Evolutionary conservation across 495 filamentous ascomycete species (phyloP), one percentile per base, ranked within the genome.

Genomic region (Penicillium canescens): DNA sequence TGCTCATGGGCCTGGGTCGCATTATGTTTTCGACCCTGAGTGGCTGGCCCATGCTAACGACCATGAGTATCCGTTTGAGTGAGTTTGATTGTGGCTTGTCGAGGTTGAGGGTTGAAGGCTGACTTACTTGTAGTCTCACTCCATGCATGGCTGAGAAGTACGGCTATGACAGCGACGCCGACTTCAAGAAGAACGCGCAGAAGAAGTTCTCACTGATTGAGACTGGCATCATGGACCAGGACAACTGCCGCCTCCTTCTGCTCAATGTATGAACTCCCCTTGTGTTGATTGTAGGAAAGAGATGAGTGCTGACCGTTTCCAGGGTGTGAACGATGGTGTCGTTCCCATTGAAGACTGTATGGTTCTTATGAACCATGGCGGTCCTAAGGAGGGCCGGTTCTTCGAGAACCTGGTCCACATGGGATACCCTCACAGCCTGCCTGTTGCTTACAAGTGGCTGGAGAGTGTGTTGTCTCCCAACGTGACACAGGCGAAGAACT

Each of bases 291-390:
- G 1, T 35, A 50, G 28, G 50, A 47, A 37, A 4, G 14, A 38
- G 26, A 36, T 23, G 13, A 37, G 33, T 18, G n/a, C 50, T 61
- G 8, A 52, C 10, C 50, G 6, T 34, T n/a, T 33, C 24, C 28
- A 87, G 81, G 87, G 88, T 11, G 82, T 80, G 8, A 73, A 81
- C 33, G 87, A 90, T 54, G 87, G 86, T 7, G 76, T 91, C 42
- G 88, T 89, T 70, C 89, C 89, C 0, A 87, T 92, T 51, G 88
- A 91, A 58, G 88, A 92, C 65, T 91, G 78, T 54, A 83, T 82
- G 64, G 70, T 84, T 57, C 72, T 83, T 13, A 78, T 89, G 52
- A 84, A 88, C 62, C 81, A 90, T 54, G 88, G 88, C 11, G 77
- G 78, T 50, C 83, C 85, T 26, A 93, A 92, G 74, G 89, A 92